phyloP scores from a whole-genome alignment of 2,329 filamentous ascomycete genomes.

The Rhexocercosporidium sp. region DNA sequence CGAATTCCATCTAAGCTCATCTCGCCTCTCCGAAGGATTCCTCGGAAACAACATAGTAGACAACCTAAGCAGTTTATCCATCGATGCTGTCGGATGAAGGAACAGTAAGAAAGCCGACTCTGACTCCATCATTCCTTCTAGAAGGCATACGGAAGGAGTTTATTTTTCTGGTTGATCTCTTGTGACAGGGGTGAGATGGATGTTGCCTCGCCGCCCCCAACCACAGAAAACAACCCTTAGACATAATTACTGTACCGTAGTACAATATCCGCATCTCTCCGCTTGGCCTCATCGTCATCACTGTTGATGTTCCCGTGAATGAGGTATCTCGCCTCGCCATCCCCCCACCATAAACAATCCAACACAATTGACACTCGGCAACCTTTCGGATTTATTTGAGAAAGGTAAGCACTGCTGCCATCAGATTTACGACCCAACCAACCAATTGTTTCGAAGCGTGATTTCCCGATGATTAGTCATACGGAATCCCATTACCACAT shows the following conservation, averaged over 20 bases:
- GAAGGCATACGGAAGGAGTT: neutral
- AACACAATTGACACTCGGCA: too few species aligned
- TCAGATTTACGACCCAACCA: neutral
- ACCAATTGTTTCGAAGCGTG: neutral
- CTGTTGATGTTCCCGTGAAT: neutral
- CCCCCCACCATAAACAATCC: too few species aligned
- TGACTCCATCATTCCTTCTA: constrained; percentile 7
- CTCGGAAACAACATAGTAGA: neutral
- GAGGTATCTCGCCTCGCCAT: too few species aligned
- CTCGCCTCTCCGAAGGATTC: neutral
- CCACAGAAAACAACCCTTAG: neutral
- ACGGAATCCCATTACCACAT: too few species aligned
- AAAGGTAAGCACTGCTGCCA: neutral
- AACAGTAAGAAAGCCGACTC: neutral
- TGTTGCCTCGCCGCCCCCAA: neutral
- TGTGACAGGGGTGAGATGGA: neutral
- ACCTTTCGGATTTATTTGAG: too few species aligned
- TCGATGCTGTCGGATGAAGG: neutral
- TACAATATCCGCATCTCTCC: too few species aligned
- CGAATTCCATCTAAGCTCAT: neutral
- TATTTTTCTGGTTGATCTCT: neutral
- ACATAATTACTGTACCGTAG: too few species aligned
- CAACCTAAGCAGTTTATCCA: neutral
- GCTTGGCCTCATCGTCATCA: neutral
- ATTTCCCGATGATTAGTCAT: neutral